Evolutionary conservation across 495 filamentous ascomycete species (phyloP).

Genomic region (Hypoxylon fragiforme): DNA sequence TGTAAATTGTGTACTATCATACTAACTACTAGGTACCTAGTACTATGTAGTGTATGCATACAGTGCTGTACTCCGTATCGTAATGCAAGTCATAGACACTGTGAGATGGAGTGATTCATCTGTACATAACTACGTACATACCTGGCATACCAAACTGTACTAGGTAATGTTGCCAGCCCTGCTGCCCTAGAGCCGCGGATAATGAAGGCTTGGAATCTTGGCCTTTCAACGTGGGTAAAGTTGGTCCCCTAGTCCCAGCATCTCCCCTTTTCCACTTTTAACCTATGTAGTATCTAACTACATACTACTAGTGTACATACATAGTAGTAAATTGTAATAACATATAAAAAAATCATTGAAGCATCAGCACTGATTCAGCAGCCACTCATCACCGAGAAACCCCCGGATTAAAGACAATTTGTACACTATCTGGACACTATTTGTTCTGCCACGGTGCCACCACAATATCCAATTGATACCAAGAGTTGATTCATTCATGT

Average conservation of each 20-base stretch:
- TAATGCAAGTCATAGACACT: not conserved
- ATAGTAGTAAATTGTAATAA: no score
- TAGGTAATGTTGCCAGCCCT: not conserved
- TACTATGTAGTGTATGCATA: no score
- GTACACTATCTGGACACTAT: no score
- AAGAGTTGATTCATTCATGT: no score
- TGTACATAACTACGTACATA: no score
- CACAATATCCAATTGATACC: no score
- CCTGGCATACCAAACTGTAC: not conserved
- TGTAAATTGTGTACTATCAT: no score
- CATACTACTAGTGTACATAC: no score
- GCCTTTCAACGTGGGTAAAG: conserved; percentile 19
- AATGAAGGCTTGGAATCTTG: conserved; percentile 41
- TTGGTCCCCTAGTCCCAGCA: not conserved
- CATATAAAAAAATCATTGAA: no score
- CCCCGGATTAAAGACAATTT: conserved; percentile 16
- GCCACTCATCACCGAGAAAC: conserved; percentile 32
- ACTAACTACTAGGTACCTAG: no score
- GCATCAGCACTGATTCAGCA: conserved; percentile 16
- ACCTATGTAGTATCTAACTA: no score
- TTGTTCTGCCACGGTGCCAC: no score
- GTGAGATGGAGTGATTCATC: not conserved
- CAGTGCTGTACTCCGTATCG: not conserved
- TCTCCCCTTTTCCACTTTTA: conserved; percentile 27
- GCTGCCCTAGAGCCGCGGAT: conserved; percentile 34